Conservation (phyloP, 306 rosid genomes). For the Malus domestica region ASM211411v1 NC_041802.1:20084501-20085000, state of each 20-base stretch:
- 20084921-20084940: neutral
- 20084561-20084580: neutral
- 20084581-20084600: neutral
- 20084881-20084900: neutral
- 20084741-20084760: neutral
- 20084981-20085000: constrained; percentile 40
- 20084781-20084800: neutral
- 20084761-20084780: neutral
- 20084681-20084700: neutral
- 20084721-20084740: neutral
- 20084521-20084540: neutral
- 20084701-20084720: neutral
- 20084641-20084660: neutral
- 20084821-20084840: neutral
- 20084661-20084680: neutral
- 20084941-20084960: neutral
- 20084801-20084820: neutral
- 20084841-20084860: neutral
- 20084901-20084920: neutral
- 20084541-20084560: neutral
- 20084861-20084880: neutral
- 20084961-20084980: neutral
- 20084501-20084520: neutral
- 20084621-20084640: neutral
- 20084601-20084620: neutral